phyloP scores from a whole-genome alignment of 441 rosid species.

The Gossypium laxum region DNA sequence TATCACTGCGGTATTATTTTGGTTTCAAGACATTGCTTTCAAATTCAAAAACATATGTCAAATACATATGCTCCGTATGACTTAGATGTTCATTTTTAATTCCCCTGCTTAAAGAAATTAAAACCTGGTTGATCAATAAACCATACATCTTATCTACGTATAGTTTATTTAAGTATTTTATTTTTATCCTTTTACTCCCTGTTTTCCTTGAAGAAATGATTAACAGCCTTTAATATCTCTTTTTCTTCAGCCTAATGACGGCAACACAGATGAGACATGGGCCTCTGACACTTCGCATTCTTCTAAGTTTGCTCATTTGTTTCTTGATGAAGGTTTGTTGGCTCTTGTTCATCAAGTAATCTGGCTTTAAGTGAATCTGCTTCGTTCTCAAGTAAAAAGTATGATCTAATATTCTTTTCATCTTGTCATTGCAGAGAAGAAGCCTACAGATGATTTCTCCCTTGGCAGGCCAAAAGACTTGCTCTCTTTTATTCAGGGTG shows the following conservation, averaged over 20 bases:
- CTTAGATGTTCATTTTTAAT: background rate
- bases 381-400: background rate
- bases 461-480: conserved; percentile 47
- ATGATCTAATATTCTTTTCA: conserved; percentile 2
- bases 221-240: conserved; percentile 5
- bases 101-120: background rate
- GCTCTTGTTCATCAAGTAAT: background rate
- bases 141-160: background rate
- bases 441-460: conserved; percentile 34
- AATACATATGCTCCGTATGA: background rate
- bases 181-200: background rate
- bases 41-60: background rate
- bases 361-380: background rate
- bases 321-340: conserved; percentile 71
- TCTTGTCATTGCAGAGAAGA: conserved; percentile 46
- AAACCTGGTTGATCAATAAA: background rate
- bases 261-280: conserved; percentile 38
- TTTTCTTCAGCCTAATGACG: conserved; percentile 37
- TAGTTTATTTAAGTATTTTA: background rate
- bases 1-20: conserved; percentile 44
- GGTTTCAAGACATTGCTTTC: background rate
- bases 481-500: conserved; percentile 69
- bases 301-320: conserved; percentile 87
- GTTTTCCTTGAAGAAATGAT: background rate
- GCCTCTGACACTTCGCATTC: conserved; percentile 41